Conservation (phyloP, 306 rosid species). For the Hylodesmum podocarpum region DNA sequence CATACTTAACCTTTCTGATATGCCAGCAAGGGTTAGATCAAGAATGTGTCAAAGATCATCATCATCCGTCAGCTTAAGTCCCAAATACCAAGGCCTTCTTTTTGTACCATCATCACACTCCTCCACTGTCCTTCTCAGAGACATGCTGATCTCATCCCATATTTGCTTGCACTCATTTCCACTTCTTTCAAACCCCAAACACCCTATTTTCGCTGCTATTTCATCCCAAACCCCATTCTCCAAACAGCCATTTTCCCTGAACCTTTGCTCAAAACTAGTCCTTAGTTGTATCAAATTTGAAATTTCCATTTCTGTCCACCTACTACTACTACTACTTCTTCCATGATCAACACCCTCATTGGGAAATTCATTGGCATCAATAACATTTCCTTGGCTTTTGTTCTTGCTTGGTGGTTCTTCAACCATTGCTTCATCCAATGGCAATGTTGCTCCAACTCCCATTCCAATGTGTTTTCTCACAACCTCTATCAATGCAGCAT, state of each 20-base stretch:
- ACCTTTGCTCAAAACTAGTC: conserved; percentile 34
- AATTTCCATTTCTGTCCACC: conserved; percentile 50
- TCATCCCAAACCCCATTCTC: conserved; percentile 44
- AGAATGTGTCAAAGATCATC: conserved; percentile 47
- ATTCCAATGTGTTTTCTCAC: conserved; percentile 43
- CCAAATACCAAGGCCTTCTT: conserved; percentile 50
- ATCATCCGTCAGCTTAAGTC: conserved; percentile 56
- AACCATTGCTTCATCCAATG: neutral
- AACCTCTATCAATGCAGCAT: conserved; percentile 57
- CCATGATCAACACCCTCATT: conserved; percentile 16
- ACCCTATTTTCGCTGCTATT: conserved; percentile 41
- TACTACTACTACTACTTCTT: neutral
- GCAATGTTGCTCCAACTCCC: conserved; percentile 11
- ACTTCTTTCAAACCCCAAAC: conserved; percentile 46
- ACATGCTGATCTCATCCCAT: conserved; percentile 47
- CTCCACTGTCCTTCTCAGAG: conserved; percentile 39
- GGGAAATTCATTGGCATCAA: neutral
- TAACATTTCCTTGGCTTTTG: neutral
- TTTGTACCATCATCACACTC: conserved; percentile 11
- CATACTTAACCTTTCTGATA: conserved; percentile 17
- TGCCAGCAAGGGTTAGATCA: conserved; percentile 9
- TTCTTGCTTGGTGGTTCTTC: conserved; percentile 15
- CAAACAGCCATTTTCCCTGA: conserved; percentile 40
- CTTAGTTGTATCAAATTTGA: conserved; percentile 46
- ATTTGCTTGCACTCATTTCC: conserved; percentile 42